A percentile compares a stretch with the other conserved stretches of the same genome.
Evolutionary conservation across 2,329 filamentous ascomycete species (phyloP).

Genomic region (Monosporascus sp.): DNA sequence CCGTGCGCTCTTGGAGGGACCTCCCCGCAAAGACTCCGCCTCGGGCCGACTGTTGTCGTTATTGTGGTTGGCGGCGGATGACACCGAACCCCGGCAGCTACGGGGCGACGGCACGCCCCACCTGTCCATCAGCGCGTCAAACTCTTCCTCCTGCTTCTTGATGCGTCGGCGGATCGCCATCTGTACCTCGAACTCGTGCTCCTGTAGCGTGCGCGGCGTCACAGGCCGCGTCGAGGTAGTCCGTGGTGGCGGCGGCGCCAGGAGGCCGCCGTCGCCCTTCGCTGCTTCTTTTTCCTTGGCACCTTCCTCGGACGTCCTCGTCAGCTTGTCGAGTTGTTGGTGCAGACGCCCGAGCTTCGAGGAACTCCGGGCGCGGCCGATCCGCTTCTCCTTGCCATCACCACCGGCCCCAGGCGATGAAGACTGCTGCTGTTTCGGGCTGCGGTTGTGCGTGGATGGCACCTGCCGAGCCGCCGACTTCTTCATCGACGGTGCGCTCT

Average conservation of each 20-base stretch:
- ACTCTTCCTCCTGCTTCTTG: slow-evolving; percentile 2
- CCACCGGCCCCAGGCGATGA: not conserved
- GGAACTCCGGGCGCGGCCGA: not conserved
- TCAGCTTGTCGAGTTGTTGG: not conserved
- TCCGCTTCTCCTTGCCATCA: not conserved
- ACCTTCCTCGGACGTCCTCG: no score
- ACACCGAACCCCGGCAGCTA: not conserved
- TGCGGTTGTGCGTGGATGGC: not conserved
- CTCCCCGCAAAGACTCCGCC: no score
- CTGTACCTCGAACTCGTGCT: slow-evolving; percentile 1
- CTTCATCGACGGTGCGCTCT: not conserved
- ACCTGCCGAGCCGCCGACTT: not conserved
- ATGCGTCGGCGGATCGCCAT: slow-evolving; percentile 5
- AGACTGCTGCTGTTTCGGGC: not conserved
- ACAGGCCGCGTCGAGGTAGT: not conserved
- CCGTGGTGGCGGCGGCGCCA: not conserved
- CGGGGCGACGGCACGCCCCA: not conserved
- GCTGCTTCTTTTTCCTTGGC: not conserved
- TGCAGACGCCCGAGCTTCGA: not conserved
- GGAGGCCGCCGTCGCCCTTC: not conserved
- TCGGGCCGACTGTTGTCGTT: not conserved
- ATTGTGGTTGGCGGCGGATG: not conserved
- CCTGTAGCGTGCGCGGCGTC: not conserved
- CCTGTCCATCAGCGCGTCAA: slow-evolving; percentile 1
- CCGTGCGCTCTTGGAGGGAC: no score